Percentiles rank a stretch among this genome's conserved stretches.
Evolutionary conservation across 306 rosid genomes (phyloP).

Genomic region (Crotalaria pallida): DNA sequence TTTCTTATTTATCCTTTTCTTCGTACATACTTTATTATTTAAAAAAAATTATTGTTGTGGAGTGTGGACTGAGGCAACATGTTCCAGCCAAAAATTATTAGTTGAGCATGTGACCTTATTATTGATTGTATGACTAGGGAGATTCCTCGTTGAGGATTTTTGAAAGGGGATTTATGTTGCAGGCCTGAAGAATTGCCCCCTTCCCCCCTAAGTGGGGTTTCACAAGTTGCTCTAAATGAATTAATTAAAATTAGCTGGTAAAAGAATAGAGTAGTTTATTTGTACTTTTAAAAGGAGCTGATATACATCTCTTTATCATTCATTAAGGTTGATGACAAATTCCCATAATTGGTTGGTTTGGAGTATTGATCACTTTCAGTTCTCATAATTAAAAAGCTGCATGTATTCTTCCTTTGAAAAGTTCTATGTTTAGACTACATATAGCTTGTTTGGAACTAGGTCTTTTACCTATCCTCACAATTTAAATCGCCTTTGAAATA

Average conservation of each 20-base stretch:
- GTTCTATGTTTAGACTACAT: no score
- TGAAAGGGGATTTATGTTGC: neutral
- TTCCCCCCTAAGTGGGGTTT: neutral
- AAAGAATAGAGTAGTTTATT: neutral
- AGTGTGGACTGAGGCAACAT: slow-evolving; percentile 1
- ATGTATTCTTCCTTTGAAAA: neutral
- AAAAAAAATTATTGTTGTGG: neutral
- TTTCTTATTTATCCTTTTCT: neutral
- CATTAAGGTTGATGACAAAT: neutral
- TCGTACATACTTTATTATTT: neutral
- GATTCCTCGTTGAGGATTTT: neutral
- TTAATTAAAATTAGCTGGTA: neutral
- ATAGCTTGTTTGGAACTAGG: neutral
- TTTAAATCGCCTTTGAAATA: neutral
- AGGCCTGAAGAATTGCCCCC: neutral
- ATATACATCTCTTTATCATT: neutral
- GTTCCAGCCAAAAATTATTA: no score
- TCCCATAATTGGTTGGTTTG: neutral
- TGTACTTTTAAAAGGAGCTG: neutral
- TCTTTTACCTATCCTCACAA: neutral
- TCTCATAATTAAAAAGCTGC: neutral
- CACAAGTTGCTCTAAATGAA: neutral
- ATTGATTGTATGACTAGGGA: neutral
- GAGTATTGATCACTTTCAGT: neutral
- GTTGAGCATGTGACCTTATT: neutral